phyloP scores from a whole-genome alignment of 148 eudicot species.

The Nyssa sinensis region DNA sequence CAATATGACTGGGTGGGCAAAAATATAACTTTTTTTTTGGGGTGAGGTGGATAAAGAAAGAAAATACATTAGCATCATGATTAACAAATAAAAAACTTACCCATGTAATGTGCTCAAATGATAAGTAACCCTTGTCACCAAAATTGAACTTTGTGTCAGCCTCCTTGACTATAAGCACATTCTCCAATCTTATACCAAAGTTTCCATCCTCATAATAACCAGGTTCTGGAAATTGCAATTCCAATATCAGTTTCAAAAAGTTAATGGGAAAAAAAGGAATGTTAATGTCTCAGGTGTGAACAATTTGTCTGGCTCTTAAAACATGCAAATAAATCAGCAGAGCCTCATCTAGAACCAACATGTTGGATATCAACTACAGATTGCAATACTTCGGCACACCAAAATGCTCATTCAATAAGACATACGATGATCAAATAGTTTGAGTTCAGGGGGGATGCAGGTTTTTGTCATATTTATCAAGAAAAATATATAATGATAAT shows the following conservation, averaged over 20 bases:
- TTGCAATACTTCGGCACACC: too few species aligned
- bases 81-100: slow-evolving; percentile 48
- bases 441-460: not conserved
- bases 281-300: too few species aligned
- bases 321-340: not conserved
- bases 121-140: slow-evolving; percentile 82
- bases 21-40: too few species aligned
- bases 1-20: too few species aligned
- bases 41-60: too few species aligned
- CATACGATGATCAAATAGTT: too few species aligned
- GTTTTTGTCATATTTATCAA: not conserved
- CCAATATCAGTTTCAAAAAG: not conserved
- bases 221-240: slow-evolving; percentile 57
- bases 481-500: too few species aligned
- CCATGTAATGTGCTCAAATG: slow-evolving; percentile 95
- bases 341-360: not conserved
- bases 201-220: slow-evolving; percentile 96
- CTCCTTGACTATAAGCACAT: slow-evolving; percentile 81
- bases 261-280: not conserved
- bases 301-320: not conserved
- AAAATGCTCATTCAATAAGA: too few species aligned
- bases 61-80: too few species aligned
- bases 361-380: too few species aligned
- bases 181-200: slow-evolving; percentile 94
- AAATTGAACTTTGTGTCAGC: slow-evolving; percentile 83